These are phyloP conservation scores for Lodderomyces beijingensis DNA, from an alignment of 1,139 yeast genomes.

Conservation along the genomic window DNA sequence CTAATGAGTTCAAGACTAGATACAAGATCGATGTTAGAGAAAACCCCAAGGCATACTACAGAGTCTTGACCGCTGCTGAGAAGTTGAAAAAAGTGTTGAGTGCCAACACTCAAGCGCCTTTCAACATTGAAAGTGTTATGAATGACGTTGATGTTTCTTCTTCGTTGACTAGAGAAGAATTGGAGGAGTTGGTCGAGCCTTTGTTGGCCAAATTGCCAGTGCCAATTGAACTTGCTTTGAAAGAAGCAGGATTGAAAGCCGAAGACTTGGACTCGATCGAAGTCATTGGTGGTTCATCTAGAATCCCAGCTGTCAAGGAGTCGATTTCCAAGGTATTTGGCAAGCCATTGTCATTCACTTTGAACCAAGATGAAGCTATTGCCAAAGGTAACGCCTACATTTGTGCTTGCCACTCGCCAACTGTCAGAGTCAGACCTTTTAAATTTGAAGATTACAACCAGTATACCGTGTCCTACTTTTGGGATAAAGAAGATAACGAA, in stretches of 20 bases:
- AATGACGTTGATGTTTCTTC: constrained; percentile 94
- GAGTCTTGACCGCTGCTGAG: constrained; percentile 90
- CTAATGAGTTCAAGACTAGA: constrained; percentile 83
- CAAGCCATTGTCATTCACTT: constrained; percentile 85
- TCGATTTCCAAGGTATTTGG: constrained; percentile 77
- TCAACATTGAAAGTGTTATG: constrained; percentile 95
- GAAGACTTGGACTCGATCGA: constrained; percentile 87
- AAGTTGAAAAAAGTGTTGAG: constrained; percentile 92
- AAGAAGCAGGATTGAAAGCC: constrained; percentile 67
- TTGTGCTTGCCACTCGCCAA: constrained; percentile 99
- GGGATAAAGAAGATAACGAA: constrained; percentile 94
- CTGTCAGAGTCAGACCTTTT: constrained; percentile 97
- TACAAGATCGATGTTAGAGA: constrained; percentile 88
- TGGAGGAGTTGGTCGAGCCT: constrained; percentile 86
- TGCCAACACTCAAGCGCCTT: constrained; percentile 93
- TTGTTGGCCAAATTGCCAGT: constrained; percentile 67
- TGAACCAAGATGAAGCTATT: constrained; percentile 98
- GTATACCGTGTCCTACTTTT: constrained; percentile 87
- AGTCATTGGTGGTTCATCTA: constrained; percentile 96
- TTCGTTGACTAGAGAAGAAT: constrained; percentile 82
- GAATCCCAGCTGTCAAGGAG: constrained; percentile 91
- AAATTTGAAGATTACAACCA: constrained; percentile 95
- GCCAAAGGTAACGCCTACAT: constrained; percentile 99
- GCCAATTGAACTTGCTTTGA: constrained; percentile 81
- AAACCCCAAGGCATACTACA: constrained; percentile 92